These are phyloP conservation scores for Hexamita inflata DNA, from an alignment of 208 protist species.

Conservation along the genomic window DNA sequence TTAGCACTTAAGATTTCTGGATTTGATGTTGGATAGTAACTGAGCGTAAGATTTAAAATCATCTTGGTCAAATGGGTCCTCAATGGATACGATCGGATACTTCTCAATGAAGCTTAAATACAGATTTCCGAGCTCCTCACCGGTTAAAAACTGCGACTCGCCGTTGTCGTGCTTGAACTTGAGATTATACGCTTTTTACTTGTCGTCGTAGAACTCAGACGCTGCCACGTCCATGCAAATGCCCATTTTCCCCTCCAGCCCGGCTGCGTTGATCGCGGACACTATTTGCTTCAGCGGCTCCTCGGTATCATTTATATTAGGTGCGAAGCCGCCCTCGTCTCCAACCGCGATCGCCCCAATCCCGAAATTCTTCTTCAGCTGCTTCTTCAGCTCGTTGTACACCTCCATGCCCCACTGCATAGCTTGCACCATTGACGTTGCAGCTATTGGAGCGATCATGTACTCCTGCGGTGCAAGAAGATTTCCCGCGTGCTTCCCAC, in stretches of 20 bases:
- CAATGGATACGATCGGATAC: conserved; percentile 89
- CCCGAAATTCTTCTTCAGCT: conserved; percentile 85
- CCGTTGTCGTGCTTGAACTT: conserved; percentile 78
- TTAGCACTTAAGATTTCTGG: conserved; percentile 60
- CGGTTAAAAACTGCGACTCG: conserved; percentile 40
- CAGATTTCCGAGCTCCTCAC: conserved; percentile 62
- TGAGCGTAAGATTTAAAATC: conserved; percentile 60
- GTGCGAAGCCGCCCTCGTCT: conserved; percentile 92
- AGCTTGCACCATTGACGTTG: conserved; percentile 68
- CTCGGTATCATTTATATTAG: conserved; percentile 65
- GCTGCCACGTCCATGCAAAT: conserved; percentile 95
- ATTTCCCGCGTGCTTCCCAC: conserved; percentile 91
- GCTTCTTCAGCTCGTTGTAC: conserved; percentile 84
- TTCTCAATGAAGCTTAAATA: conserved; percentile 65
- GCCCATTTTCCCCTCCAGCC: conserved; percentile 73
- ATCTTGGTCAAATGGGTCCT: conserved; percentile 96
- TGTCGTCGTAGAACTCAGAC: conserved; percentile 83
- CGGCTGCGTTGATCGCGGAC: conserved; percentile 79
- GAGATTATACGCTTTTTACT: conserved; percentile 79
- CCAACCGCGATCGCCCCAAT: conserved; percentile 75
- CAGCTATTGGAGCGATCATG: conserved; percentile 88
- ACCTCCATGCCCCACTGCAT: conserved; percentile 84
- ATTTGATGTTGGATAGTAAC: conserved; percentile 51
- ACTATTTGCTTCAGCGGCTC: conserved; percentile 83
- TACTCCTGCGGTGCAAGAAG: conserved; percentile 86